Evolutionary conservation across 768 basidiomycete genomes (phyloP), one percentile per base, ranked within the genome.

Genomic region (Auricularia cornea): DNA sequence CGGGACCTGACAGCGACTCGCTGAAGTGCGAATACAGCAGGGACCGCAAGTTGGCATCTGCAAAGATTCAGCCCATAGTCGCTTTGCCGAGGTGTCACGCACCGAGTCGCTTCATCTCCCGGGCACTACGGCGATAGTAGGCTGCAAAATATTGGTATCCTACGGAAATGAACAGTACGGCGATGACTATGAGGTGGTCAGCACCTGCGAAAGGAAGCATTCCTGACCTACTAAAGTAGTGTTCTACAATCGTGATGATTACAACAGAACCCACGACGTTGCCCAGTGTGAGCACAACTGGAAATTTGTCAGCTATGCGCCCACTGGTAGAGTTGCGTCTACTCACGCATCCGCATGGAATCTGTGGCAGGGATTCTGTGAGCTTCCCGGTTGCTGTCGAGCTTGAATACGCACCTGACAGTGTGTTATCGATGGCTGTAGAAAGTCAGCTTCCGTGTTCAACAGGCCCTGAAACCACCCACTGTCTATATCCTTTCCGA

Each of bases 1-100:
- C 95, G 12, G 54, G 54, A 2, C 54, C 54, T 16, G 88, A 87
- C 12, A 97, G 78, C 31, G 89, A 90, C 76, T 97, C 94, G 2
- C 92, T 91, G 74, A 97, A 97, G 70, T 95, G 93, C 0, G 92
- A 87, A 72, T 97, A 97, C 20, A 98, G 75, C 0, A 88, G 87
- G 0, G 90, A 90, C 29, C 94, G 85, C 31, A 97, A 73, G n/a
- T 96, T 80, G 29, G 92, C 86, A 76, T 96, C 92, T 84, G 60
- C 3, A 20, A 8, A 56, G 60, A 11, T 6, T 60, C 30, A 60
- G 59, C 23, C 18, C 5, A 28, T 60, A 18, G 18, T 31, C 12
- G 40, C 31, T 35, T 8, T 26, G 29, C 16, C 8, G 10, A 6
- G 30, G 33, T 20, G 62, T 8, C 6, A 66, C 72, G 52, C 41